Conservation (phyloP, 2,329 filamentous ascomycete species). For the Verticillium klebahnii region DNA sequence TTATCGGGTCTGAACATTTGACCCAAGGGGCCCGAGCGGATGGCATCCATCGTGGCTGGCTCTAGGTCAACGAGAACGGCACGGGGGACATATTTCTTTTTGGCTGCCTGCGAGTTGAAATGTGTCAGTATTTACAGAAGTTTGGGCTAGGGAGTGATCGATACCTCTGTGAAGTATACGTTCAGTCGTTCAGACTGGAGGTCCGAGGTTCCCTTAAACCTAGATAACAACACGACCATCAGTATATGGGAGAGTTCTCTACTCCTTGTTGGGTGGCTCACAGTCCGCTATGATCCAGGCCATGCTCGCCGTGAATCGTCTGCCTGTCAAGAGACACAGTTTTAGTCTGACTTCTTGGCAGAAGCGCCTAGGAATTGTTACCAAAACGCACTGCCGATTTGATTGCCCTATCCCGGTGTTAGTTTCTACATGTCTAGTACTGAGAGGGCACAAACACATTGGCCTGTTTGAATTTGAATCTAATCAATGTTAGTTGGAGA, state of each 20-base stretch:
- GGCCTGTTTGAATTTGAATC: slow-evolving; percentile 99
- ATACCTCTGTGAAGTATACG: slow-evolving; percentile 87
- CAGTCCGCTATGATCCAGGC: slow-evolving; percentile 94
- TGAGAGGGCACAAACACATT: slow-evolving; percentile 65
- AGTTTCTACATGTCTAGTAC: slow-evolving; percentile 1
- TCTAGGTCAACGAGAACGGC: slow-evolving; percentile 99
- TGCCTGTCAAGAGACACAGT: slow-evolving; percentile 39
- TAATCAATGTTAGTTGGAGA: too few relatives aligned
- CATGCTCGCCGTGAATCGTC: slow-evolving; percentile 84
- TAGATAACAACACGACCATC: slow-evolving; percentile 8
- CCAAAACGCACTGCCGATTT: slow-evolving; percentile 91
- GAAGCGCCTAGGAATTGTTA: too few relatives aligned
- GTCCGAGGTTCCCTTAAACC: slow-evolving; percentile 95
- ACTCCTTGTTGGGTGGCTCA: slow-evolving; percentile 45
- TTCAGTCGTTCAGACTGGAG: slow-evolving; percentile 99
- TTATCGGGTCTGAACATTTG: slow-evolving; percentile 99
- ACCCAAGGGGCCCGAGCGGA: slow-evolving; percentile 95
- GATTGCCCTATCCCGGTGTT: slow-evolving; percentile 72
- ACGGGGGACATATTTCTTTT: slow-evolving; percentile 99
- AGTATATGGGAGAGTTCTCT: not conserved
- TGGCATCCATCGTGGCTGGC: slow-evolving; percentile 98
- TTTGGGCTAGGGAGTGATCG: slow-evolving; percentile 7
- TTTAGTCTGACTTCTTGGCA: too few relatives aligned
- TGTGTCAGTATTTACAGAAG: not conserved
- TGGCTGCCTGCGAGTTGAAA: slow-evolving; percentile 61